Base-by-base conservation (phyloP, 331 rosid species). In the Rosa hybrid region DNA sequence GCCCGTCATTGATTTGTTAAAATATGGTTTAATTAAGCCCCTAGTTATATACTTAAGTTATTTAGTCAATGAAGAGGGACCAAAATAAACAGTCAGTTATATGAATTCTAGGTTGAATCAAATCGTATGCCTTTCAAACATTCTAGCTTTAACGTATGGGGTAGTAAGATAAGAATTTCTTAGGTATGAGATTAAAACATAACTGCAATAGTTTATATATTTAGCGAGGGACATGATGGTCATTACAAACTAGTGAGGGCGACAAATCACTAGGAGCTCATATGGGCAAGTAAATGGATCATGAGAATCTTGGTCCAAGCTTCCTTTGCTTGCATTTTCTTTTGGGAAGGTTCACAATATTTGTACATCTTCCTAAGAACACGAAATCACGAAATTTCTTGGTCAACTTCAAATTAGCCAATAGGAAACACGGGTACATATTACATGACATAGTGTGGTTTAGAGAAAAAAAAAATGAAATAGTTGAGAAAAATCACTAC, bases 331-430 rank as follows among this genome's bases (percentile, higher is more conserved):
- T 34, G 39, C 39, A 34, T 34, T 34, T 34, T 34, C 39, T 34
- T 41, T 9, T 44, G 11, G 0, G 8, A 16, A 1, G 9, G 4
- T 42, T 50, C 75, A 10, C 79, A 80, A 23, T 17, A 41, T 56
- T 49, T 42, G 48, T 1, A 23, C 53, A n/a, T n/a, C 17, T 17
- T 16, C 17, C 59, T 6, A 54, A 1, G 23, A 56, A 56, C 63
- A 20, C 80, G 75, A 44, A 77, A 81, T 68, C 20, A 74, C 20
- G 81, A 59, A 78, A 75, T 81, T 69, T 81, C 84, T 30, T 21
- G 67, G 67, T 60, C 67, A 60, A 60, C 2, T 60, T 10, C 67
- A 60, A 60, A 60, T 60, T 23, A 67, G 49, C 46, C 60, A 23
- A 20, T 60, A 25, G 76, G 23, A 71, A 71, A 48, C 60, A 46